Base-by-base conservation (phyloP, 2,329 filamentous ascomycete genomes). In the Colletotrichum chrysophilum region DNA sequence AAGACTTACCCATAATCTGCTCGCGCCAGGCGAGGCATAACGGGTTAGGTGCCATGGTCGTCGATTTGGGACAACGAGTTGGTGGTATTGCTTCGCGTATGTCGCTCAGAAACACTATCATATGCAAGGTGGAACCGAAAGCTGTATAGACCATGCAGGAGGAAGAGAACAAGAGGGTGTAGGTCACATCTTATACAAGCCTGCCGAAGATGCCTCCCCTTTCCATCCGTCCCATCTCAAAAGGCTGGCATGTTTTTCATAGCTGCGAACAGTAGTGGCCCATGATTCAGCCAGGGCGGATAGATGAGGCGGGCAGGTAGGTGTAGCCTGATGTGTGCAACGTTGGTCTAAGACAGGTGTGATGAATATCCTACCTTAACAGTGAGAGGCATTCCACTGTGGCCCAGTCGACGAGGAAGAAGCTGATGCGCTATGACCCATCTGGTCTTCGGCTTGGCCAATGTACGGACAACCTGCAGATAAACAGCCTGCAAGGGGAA, bases 1-100 rank as follows among this genome's bases (percentile, higher is more conserved):
- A 14, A 43, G 13, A 24, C 36, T 43, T 38, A 52, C 74, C 74
- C 32, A 64, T 71, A 7, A 75, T 76, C 74, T 76, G 74, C 38
- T 76, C 71, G 24, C 74, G 74, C 70, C 71, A 76, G 5, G 43
- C 65, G 24, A 75, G 74, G 14, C 61, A 74, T 30, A 74, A 16
- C 21, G 71, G 71, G 28, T 75, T 71, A 7, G 74, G 70, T 10
- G 74, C 65, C 74, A 76, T 76, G 18, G 26, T 52, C 34, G 24
- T 18, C 14, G 16, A 38, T 58, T 26, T 5, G n/a, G n/a, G 13
- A 43, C 52, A 67, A 36, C 7, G 48, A 56, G 52, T 36, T 21
- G 36, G 38, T 61, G 71, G 14, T 61, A 34, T n/a, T 48, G 28
- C 38, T 56, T 66, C 24, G 26, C 14, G 14, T 26, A 21, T 55